Percentiles rank a stretch among this genome's conserved stretches.
Conservation (phyloP, 495 filamentous ascomycete species). For the Tetracladium marchalianum region DNA sequence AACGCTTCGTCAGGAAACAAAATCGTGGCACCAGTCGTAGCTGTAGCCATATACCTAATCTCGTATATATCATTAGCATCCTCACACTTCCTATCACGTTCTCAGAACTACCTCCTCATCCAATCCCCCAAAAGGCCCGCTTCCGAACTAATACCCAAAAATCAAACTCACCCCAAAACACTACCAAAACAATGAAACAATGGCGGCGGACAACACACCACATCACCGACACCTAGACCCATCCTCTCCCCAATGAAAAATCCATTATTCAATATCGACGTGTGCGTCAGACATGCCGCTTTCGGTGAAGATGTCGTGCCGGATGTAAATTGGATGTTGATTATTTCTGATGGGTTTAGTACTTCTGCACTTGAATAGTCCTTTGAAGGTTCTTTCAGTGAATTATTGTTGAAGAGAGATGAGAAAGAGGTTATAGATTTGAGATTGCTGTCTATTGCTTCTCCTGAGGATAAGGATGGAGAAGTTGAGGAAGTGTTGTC, state of each 20-base stretch:
- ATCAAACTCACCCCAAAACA: constrained; percentile 49
- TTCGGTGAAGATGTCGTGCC: constrained; percentile 88
- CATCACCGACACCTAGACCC: constrained; percentile 60
- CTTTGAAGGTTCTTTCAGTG: neutral
- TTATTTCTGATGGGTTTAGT: constrained; percentile 41
- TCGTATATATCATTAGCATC: no score
- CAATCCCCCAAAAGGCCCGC: no score
- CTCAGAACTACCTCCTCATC: no score
- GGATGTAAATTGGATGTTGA: constrained; percentile 96
- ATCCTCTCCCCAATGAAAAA: constrained; percentile 72
- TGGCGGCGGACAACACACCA: constrained; percentile 79
- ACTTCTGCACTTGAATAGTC: constrained; percentile 33
- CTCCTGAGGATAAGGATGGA: constrained; percentile 27
- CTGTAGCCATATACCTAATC: constrained; percentile 70
- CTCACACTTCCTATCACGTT: no score
- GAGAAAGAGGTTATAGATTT: constrained; percentile 29
- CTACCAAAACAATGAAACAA: constrained; percentile 91
- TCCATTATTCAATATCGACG: constrained; percentile 84
- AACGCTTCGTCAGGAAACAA: constrained; percentile 86
- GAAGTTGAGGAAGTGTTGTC: constrained; percentile 53
- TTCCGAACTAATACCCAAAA: no score
- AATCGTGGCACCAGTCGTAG: constrained; percentile 75
- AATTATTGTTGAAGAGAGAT: constrained; percentile 4
- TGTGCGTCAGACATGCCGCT: constrained; percentile 81
- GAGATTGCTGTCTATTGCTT: constrained; percentile 28